A percentile compares a stretch with the other conserved stretches of the same genome.
Conservation (phyloP, 805 yeast species). For the Danielia reshetovae region DNA sequence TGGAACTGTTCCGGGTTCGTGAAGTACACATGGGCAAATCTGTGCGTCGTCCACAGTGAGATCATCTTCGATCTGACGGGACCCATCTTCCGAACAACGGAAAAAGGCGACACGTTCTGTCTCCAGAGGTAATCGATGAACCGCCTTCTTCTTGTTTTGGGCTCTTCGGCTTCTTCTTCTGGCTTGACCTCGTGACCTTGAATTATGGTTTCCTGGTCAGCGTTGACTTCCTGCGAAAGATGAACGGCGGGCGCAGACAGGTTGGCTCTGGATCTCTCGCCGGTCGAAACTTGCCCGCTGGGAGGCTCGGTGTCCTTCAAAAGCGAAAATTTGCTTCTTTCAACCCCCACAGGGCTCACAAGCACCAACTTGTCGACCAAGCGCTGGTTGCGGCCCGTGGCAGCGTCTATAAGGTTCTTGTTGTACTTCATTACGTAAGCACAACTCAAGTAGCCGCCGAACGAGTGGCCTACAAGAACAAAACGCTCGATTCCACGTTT, state of each 20-base stretch:
- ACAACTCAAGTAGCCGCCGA: conserved; percentile 43
- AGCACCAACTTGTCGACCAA: conserved; percentile 37
- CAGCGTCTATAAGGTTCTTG: conserved; percentile 16
- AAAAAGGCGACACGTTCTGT: conserved; percentile 51
- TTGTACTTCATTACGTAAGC: conserved; percentile 42
- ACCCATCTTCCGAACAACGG: conserved; percentile 46
- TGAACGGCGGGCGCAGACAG: conserved; percentile 8
- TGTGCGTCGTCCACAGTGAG: conserved; percentile 49
- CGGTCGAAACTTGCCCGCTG: conserved; percentile 8
- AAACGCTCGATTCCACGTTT: conserved; percentile 32
- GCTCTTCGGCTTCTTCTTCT: conserved; percentile 5
- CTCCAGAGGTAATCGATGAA: conserved; percentile 48
- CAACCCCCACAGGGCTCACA: conserved; percentile 43
- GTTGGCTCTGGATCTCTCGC: conserved; percentile 15
- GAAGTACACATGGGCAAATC: conserved; percentile 40
- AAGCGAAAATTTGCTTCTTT: conserved; percentile 30
- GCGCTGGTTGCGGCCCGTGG: conserved; percentile 16
- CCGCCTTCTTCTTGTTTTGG: conserved; percentile 22
- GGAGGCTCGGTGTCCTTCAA: conserved; percentile 17
- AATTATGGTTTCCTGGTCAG: conserved; percentile 26
- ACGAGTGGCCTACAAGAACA: conserved; percentile 40
- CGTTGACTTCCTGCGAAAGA: conserved; percentile 16
- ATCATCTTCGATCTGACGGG: conserved; percentile 52
- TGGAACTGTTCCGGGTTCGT: conserved; percentile 30
- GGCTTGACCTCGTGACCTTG: conserved; percentile 12